A percentile compares a stretch with the other conserved stretches of the same genome.
Conservation (phyloP, 441 rosid genomes). For the Iberis amara region DNA sequence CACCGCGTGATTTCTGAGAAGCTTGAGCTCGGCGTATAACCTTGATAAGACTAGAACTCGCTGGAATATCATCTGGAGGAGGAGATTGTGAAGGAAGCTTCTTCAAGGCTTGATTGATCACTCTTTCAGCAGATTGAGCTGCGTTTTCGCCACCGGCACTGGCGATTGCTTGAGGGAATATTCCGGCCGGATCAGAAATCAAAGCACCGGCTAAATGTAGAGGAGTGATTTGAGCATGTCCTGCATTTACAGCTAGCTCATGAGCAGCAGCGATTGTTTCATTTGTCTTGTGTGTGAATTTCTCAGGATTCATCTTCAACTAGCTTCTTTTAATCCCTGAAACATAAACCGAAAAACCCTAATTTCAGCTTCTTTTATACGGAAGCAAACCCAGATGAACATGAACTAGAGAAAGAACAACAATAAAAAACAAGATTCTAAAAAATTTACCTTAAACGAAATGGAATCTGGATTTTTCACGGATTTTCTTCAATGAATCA, state of each 20-base stretch:
- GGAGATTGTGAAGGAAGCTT: constrained; percentile 80
- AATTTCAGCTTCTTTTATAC: background rate
- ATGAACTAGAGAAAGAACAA: background rate
- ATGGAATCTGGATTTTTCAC: background rate
- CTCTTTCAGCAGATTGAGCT: constrained; percentile 55
- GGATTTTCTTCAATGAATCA: constrained; percentile 3
- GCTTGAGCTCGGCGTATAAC: constrained; percentile 75
- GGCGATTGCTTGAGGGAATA: constrained; percentile 59
- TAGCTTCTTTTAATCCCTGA: background rate
- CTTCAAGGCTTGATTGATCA: constrained; percentile 59
- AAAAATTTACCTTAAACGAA: constrained; percentile 19
- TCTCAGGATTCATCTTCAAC: constrained; percentile 74
- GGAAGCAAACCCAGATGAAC: background rate
- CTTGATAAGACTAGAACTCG: constrained; percentile 64
- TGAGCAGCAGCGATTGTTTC: constrained; percentile 71
- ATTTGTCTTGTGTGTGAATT: constrained; percentile 85
- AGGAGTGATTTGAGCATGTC: constrained; percentile 84
- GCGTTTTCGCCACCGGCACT: constrained; percentile 55
- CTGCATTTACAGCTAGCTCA: constrained; percentile 51
- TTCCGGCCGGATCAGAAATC: constrained; percentile 60
- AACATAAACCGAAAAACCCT: background rate
- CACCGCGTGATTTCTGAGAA: constrained; percentile 58
- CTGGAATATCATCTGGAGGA: constrained; percentile 68
- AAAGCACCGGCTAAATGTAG: constrained; percentile 68
- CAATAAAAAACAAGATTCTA: background rate